A percentile compares a stretch with the other conserved stretches of the same genome.
phyloP scores from a whole-genome alignment of 176 grass and related monocot genomes.

The Aechmea fasciata region DNA sequence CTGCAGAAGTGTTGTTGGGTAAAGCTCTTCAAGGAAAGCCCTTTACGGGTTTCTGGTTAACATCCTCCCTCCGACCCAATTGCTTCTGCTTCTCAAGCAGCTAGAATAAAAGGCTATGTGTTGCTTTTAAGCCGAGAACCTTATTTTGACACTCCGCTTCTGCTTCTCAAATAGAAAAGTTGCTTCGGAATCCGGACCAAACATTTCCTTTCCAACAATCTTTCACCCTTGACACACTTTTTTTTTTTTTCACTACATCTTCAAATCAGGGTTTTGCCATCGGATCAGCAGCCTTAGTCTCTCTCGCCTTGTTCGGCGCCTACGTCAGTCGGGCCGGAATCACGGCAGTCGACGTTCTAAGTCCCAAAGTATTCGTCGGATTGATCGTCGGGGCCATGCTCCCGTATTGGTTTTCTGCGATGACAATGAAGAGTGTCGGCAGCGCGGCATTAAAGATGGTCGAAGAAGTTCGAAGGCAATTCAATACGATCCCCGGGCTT shows the following conservation, averaged over 20 bases:
- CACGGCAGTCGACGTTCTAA: slow-evolving; percentile 37
- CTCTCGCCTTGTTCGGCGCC: slow-evolving; percentile 72
- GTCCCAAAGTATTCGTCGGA: slow-evolving; percentile 52
- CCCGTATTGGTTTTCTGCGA: slow-evolving; percentile 87
- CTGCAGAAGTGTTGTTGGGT: too few species aligned
- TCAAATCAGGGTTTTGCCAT: slow-evolving; percentile 54
- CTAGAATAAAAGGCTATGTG: too few species aligned
- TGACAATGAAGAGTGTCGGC: slow-evolving; percentile 79
- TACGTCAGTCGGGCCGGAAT: slow-evolving; percentile 61
- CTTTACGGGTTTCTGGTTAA: too few species aligned
- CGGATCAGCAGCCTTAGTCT: slow-evolving; percentile 72
- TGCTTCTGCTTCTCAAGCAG: too few species aligned
- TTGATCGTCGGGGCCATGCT: slow-evolving; percentile 75
- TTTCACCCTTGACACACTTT: not conserved
- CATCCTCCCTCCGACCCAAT: too few species aligned
- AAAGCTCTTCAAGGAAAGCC: too few species aligned
- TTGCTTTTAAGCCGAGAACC: too few species aligned
- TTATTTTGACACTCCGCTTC: too few species aligned
- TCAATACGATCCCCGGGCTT: slow-evolving; percentile 53
- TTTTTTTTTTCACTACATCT: not conserved
- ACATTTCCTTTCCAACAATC: not conserved
- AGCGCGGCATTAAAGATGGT: slow-evolving; percentile 71
- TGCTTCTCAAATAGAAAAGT: too few species aligned
- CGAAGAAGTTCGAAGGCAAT: slow-evolving; percentile 71
- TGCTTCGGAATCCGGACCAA: too few species aligned